Base-by-base conservation (phyloP, 345 rosid species). In the Mallotus nudiflorus region DNA sequence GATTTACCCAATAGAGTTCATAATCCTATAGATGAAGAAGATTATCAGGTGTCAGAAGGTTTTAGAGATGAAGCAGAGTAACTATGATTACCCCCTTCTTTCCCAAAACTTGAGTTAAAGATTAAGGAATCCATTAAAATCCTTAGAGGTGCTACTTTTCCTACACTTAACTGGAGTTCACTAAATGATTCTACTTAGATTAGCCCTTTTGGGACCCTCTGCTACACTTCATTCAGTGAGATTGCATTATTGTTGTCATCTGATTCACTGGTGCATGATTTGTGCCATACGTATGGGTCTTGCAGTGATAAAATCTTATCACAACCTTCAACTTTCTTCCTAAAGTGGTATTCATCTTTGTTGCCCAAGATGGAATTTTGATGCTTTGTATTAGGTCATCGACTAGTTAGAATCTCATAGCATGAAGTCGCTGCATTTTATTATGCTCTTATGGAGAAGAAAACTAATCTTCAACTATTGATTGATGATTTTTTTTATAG, bases 101-200 rank as follows among this genome's bases (percentile, higher is more conserved):
- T 93, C 46, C 96, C 94, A 0, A 81, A 89, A 52, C 90, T 69
- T 40, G 66, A 69, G 70, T 50, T 81, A 74, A 73, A 82, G 81
- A 72, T 93, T 28, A 87, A 76, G 72, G 82, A 86, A 49, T 88
- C 94, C 27, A 85, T 91, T n/a, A 77, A 82, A 83, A 64, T 75
- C 65, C 84, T 93, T 22, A 96, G 96, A 5, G 92, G 92, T 11
- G 70, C 87, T 0, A 73, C 88, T 14, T 85, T 93, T 55, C 96
- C 97, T 6, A 91, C 91, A 80, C 76, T 91, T 66, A 93, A 89
- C 65, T 93, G 98, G 98, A 91, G 96, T 65, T 85, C 98, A 14
- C 98, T 94, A 11, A 93, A 93, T 73, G 98, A 93, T 9, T 75
- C 96, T 44, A 89, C 96, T 28, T 91, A 97, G 97, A 93, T 93